Conservation (phyloP, 2,329 filamentous ascomycete species). For the Sporothrix globosa region DNA sequence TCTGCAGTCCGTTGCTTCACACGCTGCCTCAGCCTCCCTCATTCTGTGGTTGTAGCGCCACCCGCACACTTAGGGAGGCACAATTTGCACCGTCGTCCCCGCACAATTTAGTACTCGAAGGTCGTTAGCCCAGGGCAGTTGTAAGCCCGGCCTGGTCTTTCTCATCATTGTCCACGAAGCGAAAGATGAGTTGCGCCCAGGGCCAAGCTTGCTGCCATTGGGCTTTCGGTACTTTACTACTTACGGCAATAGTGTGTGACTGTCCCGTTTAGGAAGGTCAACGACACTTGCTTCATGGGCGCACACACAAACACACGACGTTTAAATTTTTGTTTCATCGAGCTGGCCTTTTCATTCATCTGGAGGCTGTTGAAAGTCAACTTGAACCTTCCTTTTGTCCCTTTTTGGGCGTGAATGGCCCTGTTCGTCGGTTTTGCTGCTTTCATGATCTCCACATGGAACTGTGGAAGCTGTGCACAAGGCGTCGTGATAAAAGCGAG, state of each 20-base stretch:
- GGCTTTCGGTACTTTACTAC: constrained; percentile 16
- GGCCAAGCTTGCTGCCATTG: constrained; percentile 4
- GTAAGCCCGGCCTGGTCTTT: neutral
- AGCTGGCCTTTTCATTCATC: neutral
- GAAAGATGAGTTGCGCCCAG: neutral
- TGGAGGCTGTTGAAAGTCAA: neutral
- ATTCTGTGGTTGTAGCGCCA: neutral
- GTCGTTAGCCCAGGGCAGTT: constrained; percentile 8
- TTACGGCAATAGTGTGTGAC: neutral
- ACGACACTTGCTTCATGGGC: constrained; percentile 2
- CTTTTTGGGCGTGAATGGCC: neutral
- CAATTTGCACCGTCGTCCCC: neutral
- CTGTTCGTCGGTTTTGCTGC: neutral
- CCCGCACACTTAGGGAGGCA: constrained; percentile 4
- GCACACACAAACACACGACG: neutral
- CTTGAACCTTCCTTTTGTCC: constrained; percentile 1
- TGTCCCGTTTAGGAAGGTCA: constrained; percentile 28
- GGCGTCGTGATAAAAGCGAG: neutral
- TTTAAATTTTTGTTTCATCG: neutral
- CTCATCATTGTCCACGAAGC: neutral
- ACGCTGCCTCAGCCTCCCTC: neutral
- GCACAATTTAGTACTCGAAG: neutral
- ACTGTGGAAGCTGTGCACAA: neutral
- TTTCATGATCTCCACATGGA: constrained; percentile 1
- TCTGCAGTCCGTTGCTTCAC: neutral